These are phyloP conservation scores for Isatis tinctoria DNA, from an alignment of 345 rosid genomes.

Conservation along the genomic window DNA sequence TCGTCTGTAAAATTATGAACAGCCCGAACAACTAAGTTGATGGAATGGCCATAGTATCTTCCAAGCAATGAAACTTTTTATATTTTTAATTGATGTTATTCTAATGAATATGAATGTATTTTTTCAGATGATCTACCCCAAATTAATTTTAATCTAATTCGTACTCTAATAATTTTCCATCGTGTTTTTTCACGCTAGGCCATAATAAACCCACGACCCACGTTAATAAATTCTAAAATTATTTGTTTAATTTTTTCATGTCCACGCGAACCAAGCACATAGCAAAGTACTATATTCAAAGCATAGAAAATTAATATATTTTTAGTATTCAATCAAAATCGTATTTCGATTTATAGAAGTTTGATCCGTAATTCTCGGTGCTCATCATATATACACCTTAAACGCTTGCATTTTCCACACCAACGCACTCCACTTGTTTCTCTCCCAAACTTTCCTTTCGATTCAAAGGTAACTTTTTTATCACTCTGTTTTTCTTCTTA, in stretches of 20 bases:
- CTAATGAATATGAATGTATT: too few relatives aligned
- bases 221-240: neutral
- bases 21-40: too few relatives aligned
- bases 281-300: neutral
- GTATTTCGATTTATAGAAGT: neutral
- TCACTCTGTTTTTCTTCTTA: neutral
- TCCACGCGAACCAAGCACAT: neutral
- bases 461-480: conserved; percentile 17
- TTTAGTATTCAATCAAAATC: neutral
- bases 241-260: too few relatives aligned
- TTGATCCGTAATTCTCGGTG: conserved; percentile 7
- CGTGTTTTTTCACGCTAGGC: neutral
- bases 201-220: neutral
- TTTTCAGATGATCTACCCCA: too few relatives aligned
- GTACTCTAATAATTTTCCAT: neutral
- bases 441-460: conserved; percentile 2
- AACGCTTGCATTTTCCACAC: conserved; percentile 2
- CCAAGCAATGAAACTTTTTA: too few relatives aligned
- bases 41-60: too few relatives aligned
- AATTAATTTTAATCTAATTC: too few relatives aligned
- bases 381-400: neutral
- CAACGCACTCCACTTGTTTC: conserved; percentile 8
- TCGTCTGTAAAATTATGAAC: too few relatives aligned
- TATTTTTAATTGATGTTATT: too few relatives aligned
- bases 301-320: neutral